Evolutionary conservation across 441 rosid genomes (phyloP), one percentile per base, ranked within the genome.

Genomic region (Melastoma candidum): DNA sequence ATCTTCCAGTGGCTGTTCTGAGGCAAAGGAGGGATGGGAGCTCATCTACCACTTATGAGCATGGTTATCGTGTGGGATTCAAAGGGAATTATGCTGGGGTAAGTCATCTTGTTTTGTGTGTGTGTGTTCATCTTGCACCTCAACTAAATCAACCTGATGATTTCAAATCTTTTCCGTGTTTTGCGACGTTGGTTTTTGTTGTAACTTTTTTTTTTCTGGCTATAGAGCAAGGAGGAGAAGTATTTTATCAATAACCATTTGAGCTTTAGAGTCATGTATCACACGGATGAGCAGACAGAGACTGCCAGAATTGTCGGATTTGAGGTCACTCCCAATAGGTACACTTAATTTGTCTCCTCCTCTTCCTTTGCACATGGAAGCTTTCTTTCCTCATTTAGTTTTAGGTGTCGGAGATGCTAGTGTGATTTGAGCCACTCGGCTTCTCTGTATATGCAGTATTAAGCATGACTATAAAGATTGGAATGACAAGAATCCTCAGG

Each of bases 61-160:
- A 84, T 44, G 97, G 97, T 59, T 90, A 74, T 62, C 96, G 87
- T 67, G 95, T 90, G 57, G 97, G 97, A 25, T 87, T 90, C 70
- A 87, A 90, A 74, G 95, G 97, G 53, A 87, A 81, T 67, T 87
- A 90, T 76, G 87, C 80, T 54, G 93, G 92, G 83, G 97, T 90
- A 78, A 67, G 71, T 59, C 17, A 62, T 51, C 10, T 29, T 3
- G 36, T 29, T 29, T 3, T 29, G 7, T 29, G 7, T 17, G 22
- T 17, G 22, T 17, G 22, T 17, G 22, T 17, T 17, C 22, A 17
- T 17, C 22, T 17, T 17, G 22, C 22, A 17, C 22, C 22, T 17
- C 22, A 17, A 17, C 22, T 17, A 17, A 17, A 17, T 17, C 22
- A 17, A 17, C 22, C 22, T 17, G 22, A 17, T 17, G 61, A 53